Conservation (phyloP, 768 basidiomycete species). For the Mycena maculata region DNA sequence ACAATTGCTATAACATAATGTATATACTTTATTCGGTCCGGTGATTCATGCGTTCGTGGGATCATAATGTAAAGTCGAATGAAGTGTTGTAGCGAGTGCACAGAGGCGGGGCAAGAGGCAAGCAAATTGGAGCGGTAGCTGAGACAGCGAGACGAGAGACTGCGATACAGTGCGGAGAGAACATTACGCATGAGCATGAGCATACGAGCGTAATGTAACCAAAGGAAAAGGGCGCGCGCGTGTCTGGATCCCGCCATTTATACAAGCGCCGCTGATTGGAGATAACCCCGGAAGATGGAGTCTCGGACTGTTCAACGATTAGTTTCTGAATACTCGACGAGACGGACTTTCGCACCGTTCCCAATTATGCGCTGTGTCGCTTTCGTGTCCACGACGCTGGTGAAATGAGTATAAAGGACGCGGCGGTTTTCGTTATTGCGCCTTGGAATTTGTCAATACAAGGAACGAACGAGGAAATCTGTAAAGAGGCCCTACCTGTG, state of each 20-base stretch:
- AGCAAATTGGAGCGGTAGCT: constrained; percentile 6
- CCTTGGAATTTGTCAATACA: too few relatives aligned
- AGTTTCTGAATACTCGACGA: constrained; percentile 20
- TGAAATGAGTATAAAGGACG: constrained; percentile 85
- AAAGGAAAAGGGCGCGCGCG: constrained; percentile 1
- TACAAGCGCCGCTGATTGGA: constrained; percentile 78
- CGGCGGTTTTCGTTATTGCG: constrained; percentile 83
- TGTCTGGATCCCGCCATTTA: constrained; percentile 45
- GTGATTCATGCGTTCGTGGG: constrained; percentile 1
- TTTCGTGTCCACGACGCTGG: constrained; percentile 86
- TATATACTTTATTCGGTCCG: constrained; percentile 17
- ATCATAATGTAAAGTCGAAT: background rate
- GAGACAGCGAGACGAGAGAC: constrained; percentile 2
- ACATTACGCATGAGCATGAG: constrained; percentile 32
- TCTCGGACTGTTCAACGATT: constrained; percentile 64
- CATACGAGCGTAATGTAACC: constrained; percentile 29
- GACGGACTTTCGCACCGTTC: constrained; percentile 62
- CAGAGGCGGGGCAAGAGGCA: constrained; percentile 2
- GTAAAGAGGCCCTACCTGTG: too few relatives aligned
- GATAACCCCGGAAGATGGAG: constrained; percentile 80
- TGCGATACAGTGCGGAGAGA: constrained; percentile 19
- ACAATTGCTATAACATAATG: constrained; percentile 21
- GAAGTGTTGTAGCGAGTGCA: constrained; percentile 11
- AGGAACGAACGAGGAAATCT: too few relatives aligned
- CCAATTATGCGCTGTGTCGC: constrained; percentile 86